Evolutionary conservation across 805 yeast genomes (phyloP).

Genomic region (Candida insectorum): DNA sequence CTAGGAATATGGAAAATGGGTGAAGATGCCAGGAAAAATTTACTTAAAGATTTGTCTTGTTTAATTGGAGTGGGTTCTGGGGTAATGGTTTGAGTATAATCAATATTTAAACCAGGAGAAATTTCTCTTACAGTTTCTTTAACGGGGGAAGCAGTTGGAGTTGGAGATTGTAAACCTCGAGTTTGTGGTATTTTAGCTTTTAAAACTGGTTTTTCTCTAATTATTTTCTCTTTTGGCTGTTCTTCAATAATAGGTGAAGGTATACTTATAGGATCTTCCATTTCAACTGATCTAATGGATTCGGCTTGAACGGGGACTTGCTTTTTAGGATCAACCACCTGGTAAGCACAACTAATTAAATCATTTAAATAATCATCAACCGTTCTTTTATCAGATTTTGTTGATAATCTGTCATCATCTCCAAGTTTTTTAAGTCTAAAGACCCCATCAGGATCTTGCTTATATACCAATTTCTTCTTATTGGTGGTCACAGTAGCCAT

Average conservation of each 20-base stretch:
- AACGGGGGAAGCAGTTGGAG: slow-evolving; percentile 1
- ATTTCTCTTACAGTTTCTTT: slow-evolving; percentile 3
- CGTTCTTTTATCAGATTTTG: slow-evolving; percentile 16
- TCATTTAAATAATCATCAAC: slow-evolving; percentile 28
- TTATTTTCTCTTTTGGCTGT: background rate
- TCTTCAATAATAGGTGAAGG: background rate
- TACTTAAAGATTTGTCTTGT: too few relatives aligned
- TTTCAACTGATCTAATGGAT: slow-evolving; percentile 1
- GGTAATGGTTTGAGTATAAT: too few relatives aligned
- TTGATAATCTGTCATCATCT: slow-evolving; percentile 10
- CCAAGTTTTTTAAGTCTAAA: slow-evolving; percentile 30
- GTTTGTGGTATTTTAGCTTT: slow-evolving; percentile 1
- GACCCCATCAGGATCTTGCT: slow-evolving; percentile 38
- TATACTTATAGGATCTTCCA: background rate
- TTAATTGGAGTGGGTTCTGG: slow-evolving; percentile 1
- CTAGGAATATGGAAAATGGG: slow-evolving; percentile 21
- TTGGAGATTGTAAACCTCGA: background rate
- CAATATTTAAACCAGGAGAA: slow-evolving; percentile 6
- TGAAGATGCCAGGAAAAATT: slow-evolving; percentile 2
- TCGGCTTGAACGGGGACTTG: background rate
- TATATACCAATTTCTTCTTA: slow-evolving; percentile 30
- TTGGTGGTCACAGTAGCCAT: slow-evolving; percentile 18
- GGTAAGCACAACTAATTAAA: slow-evolving; percentile 29
- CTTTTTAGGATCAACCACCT: slow-evolving; percentile 15
- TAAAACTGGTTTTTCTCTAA: background rate